Evolutionary conservation across 768 basidiomycete genomes (phyloP), one percentile per base, ranked within the genome.

Genomic region (Sarcodon aspratus): DNA sequence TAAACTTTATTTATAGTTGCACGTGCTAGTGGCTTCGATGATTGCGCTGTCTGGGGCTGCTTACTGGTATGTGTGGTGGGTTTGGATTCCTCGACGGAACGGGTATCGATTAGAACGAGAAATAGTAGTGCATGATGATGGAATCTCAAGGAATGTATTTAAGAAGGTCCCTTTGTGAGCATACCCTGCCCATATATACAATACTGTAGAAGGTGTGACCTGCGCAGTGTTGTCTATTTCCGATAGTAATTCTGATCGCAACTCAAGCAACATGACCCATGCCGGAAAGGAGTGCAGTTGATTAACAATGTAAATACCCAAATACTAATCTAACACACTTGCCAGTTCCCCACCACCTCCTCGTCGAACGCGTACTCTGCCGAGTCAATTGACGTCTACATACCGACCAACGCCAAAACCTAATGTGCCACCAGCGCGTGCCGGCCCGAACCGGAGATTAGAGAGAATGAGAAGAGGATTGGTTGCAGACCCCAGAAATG

Each of bases 71-170:
- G 52, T 62, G 11, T 56, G 57, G 56, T 56, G 50, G 12, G 49
- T 53, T 32, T 58, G 61, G 56, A 51, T 62, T 10, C 65, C 65
- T 27, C 47, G 50, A 17, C 45, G 53, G 11, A 58, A 61, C 3
- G 58, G 61, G 21, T 65, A 67, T 42, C 46, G 45, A 7, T 47
- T 65, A 8, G 57, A 62, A 31, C 55, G 57, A 10, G 57, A 59
- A 31, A 51, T 57, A 40, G 51, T 58, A 2, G 45, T 60, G 18
- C 56, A 62, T 35, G 59, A 60, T 31, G 80, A 84, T 57, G 80
- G 81, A 0, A 69, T 79, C 7, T 63, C 78, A n/a, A 66, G 79
- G 51, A 73, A 61, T 48, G 71, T 76, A 1, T 75, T 82, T 48
- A 66, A 59, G 47, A 69, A 67, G 48, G 60, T 74, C 43, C 58